phyloP scores from a whole-genome alignment of 371 early-diverging fungal species.

The Syncephalastrum monosporum region DNA sequence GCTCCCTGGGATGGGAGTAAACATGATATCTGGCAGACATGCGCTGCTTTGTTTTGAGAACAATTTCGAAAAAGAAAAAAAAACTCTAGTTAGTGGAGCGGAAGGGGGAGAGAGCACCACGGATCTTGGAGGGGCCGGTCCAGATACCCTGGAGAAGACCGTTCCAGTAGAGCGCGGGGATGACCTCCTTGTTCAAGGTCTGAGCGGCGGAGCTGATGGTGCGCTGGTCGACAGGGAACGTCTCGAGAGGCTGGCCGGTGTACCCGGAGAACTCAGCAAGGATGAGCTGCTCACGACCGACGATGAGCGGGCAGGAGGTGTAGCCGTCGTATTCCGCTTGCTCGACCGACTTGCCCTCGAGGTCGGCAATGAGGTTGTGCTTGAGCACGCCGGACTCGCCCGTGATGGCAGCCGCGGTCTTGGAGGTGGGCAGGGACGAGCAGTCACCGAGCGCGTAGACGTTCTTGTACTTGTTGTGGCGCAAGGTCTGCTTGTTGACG shows the following conservation, averaged over 20 bases:
- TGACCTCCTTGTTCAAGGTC: constrained; percentile 70
- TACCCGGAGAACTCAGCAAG: constrained; percentile 90
- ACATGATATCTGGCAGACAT: too few species aligned
- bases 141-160: constrained; percentile 75
- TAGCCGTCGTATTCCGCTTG: constrained; percentile 79
- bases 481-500: constrained; percentile 76
- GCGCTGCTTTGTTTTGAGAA: too few species aligned
- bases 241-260: constrained; percentile 76
- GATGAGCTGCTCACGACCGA: constrained; percentile 76
- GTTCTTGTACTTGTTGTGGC: constrained; percentile 78
- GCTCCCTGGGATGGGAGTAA: too few species aligned
- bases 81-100: constrained; percentile 20
- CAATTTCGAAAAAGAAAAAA: too few species aligned
- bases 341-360: constrained; percentile 49
- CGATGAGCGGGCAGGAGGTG: constrained; percentile 79
- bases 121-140: constrained; percentile 70
- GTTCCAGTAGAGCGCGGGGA: constrained; percentile 82
- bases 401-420: constrained; percentile 89
- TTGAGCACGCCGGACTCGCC: constrained; percentile 77
- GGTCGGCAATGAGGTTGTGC: constrained; percentile 72
- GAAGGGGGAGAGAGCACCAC: constrained; percentile 51
- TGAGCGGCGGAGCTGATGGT: constrained; percentile 64
- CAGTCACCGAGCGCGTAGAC: constrained; percentile 85
- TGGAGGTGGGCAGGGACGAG: constrained; percentile 84
- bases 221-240: constrained; percentile 84